Percentiles rank a stretch among this genome's conserved stretches.
phyloP scores from a whole-genome alignment of 768 basidiomycete genomes.

The Inosperma sp. region DNA sequence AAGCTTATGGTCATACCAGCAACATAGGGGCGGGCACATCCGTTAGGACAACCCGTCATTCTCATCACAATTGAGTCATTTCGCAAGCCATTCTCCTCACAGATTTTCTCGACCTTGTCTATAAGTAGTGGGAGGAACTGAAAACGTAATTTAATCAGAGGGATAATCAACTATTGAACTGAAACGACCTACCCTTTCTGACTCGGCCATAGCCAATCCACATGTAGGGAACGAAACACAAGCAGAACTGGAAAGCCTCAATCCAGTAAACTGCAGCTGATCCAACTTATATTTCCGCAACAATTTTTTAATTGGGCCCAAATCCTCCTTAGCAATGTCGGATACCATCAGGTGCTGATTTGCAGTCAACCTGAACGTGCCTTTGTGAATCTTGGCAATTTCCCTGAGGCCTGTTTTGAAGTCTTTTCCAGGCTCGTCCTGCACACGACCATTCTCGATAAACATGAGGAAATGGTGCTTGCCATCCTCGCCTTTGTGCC shows the following conservation, averaged over 20 bases:
- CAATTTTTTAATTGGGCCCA: slow-evolving; percentile 72
- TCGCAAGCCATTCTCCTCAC: slow-evolving; percentile 88
- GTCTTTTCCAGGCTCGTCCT: slow-evolving; percentile 83
- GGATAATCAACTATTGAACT: neutral
- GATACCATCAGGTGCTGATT: slow-evolving; percentile 93
- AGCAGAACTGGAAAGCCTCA: slow-evolving; percentile 87
- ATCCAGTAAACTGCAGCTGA: slow-evolving; percentile 70
- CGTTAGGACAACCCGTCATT: slow-evolving; percentile 97
- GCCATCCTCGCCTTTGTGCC: slow-evolving; percentile 84
- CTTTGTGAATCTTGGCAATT: slow-evolving; percentile 93
- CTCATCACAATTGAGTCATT: slow-evolving; percentile 97
- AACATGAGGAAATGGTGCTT: slow-evolving; percentile 89
- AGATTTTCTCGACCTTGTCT: slow-evolving; percentile 92
- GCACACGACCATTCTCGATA: slow-evolving; percentile 97
- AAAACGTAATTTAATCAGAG: neutral
- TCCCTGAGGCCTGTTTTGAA: slow-evolving; percentile 92
- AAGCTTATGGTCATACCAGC: slow-evolving; percentile 51
- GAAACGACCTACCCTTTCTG: slow-evolving; percentile 42
- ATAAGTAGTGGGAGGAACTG: slow-evolving; percentile 90
- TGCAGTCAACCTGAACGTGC: slow-evolving; percentile 86
- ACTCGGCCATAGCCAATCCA: slow-evolving; percentile 52
- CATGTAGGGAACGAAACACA: slow-evolving; percentile 99
- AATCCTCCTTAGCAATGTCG: slow-evolving; percentile 69
- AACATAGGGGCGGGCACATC: slow-evolving; percentile 89
- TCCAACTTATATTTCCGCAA: slow-evolving; percentile 86